Evolutionary conservation across 371 early-diverging fungal genomes (phyloP), one percentile per base, ranked within the genome.

Genomic region (Funneliformis caledonium): DNA sequence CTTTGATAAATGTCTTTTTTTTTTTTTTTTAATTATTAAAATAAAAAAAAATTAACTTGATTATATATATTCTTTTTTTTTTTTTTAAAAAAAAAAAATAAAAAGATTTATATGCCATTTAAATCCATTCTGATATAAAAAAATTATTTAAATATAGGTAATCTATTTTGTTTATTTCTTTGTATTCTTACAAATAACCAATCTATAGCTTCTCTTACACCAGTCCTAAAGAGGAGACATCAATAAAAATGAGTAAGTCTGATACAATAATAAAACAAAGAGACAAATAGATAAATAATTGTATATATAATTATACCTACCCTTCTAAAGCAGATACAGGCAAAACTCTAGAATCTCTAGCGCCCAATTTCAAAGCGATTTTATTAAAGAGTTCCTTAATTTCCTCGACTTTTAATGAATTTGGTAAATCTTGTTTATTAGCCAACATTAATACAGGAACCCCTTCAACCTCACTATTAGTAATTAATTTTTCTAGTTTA

Each of bases 381-480:
- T 89, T 90, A 84, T 97, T 98, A 80, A 98, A 95, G 33, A 94
- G 88, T 80, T 97, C 97, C 83, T 98, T 97, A 81, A 97, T 91
- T 65, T 94, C 90, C 47, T 95, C 96, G n/a, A 97, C 89, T 31
- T 88, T 85, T 73, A 94, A 81, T 0, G 96, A 92, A 7, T 90
- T 89, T n/a, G 86, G 83, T 42, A 90, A 82, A 85, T 98, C 99
- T 84, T 96, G 94, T 82, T 98, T 98, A 86, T 97, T 98, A 8
- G 97, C 97, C 81, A 97, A 84, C 91, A 98, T 96, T 64, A 97
- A 84, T 8, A 98, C 86, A 6, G 99, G 99, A 8, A 98, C 92
- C 0, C 96, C 95, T 79, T 94, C 96, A 8, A 94, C 89, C 19
- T 86, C 88, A 77, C 94, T 93, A 62, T 90, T 92, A 70, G 89